Evolutionary conservation across 164 flowering plant species (phyloP).

Genomic region (Aristolochia contorta): DNA sequence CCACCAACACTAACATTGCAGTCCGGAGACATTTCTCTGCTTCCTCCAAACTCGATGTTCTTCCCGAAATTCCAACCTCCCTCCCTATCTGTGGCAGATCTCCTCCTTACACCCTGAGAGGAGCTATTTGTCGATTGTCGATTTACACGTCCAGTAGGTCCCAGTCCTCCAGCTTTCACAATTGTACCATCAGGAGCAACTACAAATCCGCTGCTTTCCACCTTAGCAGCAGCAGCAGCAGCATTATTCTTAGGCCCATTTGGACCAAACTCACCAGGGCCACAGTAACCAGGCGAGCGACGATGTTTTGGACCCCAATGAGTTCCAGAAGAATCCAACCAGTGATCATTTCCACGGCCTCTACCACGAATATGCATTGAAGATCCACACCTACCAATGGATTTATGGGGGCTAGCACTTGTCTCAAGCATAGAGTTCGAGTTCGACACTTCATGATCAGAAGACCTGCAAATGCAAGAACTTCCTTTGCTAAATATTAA

Average conservation of each 20-base stretch:
- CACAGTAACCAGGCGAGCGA: slow-evolving; percentile 21
- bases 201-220: slow-evolving; percentile 22
- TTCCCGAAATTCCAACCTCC: slow-evolving; percentile 17
- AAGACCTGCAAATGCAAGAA: slow-evolving; percentile 20
- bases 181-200: slow-evolving; percentile 21
- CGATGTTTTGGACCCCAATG: slow-evolving; percentile 19
- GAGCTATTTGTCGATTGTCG: slow-evolving; percentile 21
- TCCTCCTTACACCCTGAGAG: slow-evolving; percentile 16
- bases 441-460: slow-evolving; percentile 12
- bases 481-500: background rate
- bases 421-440: slow-evolving; percentile 14
- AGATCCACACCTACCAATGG: slow-evolving; percentile 21
- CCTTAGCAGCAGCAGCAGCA: slow-evolving; percentile 18
- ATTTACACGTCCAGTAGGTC: slow-evolving; percentile 11
- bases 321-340: slow-evolving; percentile 20
- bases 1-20: slow-evolving; percentile 16
- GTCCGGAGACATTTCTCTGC: slow-evolving; percentile 21
- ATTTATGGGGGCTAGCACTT: slow-evolving; percentile 16
- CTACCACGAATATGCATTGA: slow-evolving; percentile 19
- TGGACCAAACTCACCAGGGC: slow-evolving; percentile 9
- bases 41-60: slow-evolving; percentile 13
- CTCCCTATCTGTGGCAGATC: slow-evolving; percentile 33
- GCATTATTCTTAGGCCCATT: slow-evolving; percentile 16
- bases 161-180: slow-evolving; percentile 17
- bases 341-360: slow-evolving; percentile 19